Evolutionary conservation across 495 filamentous ascomycete species (phyloP).

Genomic region (Clavariopsis aquatica): DNA sequence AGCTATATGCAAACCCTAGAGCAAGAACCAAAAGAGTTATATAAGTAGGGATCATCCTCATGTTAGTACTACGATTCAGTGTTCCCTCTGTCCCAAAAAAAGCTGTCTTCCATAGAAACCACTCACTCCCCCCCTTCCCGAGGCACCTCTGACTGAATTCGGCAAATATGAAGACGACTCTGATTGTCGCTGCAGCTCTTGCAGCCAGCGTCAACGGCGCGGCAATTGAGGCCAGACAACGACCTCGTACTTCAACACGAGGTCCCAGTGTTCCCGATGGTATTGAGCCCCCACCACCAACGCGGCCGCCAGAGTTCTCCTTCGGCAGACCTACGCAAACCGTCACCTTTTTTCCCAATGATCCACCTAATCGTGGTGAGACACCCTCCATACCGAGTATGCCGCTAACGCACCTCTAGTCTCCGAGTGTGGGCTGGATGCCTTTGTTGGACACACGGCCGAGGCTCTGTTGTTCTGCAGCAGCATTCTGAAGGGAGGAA

Average conservation of each 20-base stretch:
- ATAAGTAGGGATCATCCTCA: conserved; percentile 26
- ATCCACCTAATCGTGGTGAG: conserved; percentile 7
- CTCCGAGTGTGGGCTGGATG: conserved; percentile 25
- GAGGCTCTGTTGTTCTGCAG: conserved; percentile 33
- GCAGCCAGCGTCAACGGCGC: conserved; percentile 16
- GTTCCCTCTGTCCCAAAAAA: neutral
- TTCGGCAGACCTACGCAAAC: conserved; percentile 6
- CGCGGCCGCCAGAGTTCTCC: neutral
- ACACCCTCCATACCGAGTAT: neutral
- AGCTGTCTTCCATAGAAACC: no score
- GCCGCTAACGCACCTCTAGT: conserved; percentile 12
- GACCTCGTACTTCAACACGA: conserved; percentile 4
- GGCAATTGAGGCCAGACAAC: conserved; percentile 26
- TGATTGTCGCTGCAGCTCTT: conserved; percentile 24
- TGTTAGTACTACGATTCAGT: neutral
- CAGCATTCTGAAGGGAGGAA: conserved; percentile 23
- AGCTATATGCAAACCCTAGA: neutral
- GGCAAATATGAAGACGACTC: conserved; percentile 26
- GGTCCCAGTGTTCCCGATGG: conserved; percentile 5
- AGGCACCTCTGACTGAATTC: no score
- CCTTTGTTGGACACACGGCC: conserved; percentile 26
- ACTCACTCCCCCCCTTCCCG: no score
- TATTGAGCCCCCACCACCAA: conserved; percentile 14
- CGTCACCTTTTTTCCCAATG: conserved; percentile 21
- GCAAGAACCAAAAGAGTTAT: conserved; percentile 10